Percentiles rank a stretch among this genome's conserved stretches.
These are phyloP conservation scores for Rosa rugosa DNA, from an alignment of 306 rosid genomes.

Conservation along the genomic window DNA sequence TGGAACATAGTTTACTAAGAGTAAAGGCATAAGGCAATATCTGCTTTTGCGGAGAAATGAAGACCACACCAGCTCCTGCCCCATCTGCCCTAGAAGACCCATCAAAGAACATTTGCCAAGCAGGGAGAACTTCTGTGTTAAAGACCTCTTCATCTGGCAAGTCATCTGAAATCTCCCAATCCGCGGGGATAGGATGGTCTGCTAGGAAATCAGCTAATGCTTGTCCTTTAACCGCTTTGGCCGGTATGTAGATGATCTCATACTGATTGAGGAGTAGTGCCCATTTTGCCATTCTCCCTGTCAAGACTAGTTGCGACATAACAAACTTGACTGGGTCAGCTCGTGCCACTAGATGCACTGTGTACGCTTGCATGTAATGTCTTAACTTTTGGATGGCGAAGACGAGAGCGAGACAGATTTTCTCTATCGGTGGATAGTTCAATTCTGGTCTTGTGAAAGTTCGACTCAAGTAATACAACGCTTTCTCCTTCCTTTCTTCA, in stretches of 20 bases:
- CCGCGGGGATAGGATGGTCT: accelerated
- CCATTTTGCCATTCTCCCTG: neutral
- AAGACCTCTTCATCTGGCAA: neutral
- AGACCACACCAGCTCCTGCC: neutral
- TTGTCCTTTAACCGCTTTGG: neutral
- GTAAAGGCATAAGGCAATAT: neutral
- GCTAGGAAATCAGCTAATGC: neutral
- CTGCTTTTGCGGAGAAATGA: neutral
- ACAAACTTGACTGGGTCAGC: no score
- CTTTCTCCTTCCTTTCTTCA: no score
- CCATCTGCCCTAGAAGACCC: neutral
- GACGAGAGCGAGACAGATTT: no score
- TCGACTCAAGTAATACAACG: no score
- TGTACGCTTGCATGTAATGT: no score
- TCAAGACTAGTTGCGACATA: no score
- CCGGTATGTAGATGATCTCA: neutral
- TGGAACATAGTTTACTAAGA: no score
- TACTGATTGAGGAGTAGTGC: neutral
- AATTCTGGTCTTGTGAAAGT: no score
- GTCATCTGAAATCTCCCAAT: neutral
- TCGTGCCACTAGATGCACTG: no score
- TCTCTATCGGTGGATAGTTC: no score
- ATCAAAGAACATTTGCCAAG: neutral
- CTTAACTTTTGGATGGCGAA: no score
- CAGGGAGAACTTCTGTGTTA: no score